Percentiles rank a stretch among this genome's conserved stretches.
These are phyloP conservation scores for Mallotus nudiflorus DNA, from an alignment of 345 rosid genomes.

Conservation along the genomic window DNA sequence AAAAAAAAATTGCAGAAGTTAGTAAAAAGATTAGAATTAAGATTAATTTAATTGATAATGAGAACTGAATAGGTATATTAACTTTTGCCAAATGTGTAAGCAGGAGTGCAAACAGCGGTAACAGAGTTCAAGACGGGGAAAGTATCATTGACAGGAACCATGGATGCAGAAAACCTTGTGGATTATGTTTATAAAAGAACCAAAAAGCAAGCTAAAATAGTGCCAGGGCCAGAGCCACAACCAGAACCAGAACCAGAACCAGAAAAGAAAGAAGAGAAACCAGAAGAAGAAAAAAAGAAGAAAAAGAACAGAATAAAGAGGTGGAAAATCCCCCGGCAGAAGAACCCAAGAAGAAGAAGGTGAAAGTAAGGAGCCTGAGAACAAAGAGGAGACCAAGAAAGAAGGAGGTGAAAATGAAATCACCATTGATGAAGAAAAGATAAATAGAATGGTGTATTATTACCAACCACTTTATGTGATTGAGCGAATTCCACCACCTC, in stretches of 20 bases:
- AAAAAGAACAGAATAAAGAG: conserved; percentile 39
- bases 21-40: too few relatives aligned
- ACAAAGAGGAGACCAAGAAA: background rate
- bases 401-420: background rate
- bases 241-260: conserved; percentile 40
- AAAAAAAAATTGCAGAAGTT: too few relatives aligned
- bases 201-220: conserved; percentile 75
- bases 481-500: conserved; percentile 81
- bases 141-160: conserved; percentile 86
- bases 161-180: conserved; percentile 77
- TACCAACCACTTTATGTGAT: conserved; percentile 67
- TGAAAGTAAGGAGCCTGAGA: conserved; percentile 16
- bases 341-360: conserved; percentile 33
- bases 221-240: conserved; percentile 70
- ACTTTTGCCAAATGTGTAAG: background rate
- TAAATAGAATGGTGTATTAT: conserved; percentile 64
- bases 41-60: too few relatives aligned
- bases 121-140: conserved; percentile 70
- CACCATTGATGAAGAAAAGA: conserved; percentile 48
- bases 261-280: conserved; percentile 32
- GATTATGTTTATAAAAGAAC: conserved; percentile 82
- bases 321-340: conserved; percentile 20
- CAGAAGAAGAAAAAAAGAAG: conserved; percentile 26
- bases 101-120: conserved; percentile 77
- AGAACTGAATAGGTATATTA: too few relatives aligned